These are phyloP conservation scores for Citropsis articulata DNA, from an alignment of 345 rosid species.

Conservation along the genomic window DNA sequence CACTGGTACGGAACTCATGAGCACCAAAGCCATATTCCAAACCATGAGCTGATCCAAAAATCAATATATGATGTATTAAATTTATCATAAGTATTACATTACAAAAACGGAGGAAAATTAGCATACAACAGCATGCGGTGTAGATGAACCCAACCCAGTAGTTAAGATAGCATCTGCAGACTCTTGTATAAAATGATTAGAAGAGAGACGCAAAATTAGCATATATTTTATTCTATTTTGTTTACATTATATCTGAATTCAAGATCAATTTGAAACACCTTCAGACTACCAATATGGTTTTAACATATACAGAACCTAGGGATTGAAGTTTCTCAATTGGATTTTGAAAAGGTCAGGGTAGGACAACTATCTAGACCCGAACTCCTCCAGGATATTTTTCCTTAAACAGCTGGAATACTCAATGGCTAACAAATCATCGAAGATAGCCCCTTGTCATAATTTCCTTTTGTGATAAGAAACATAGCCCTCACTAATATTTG, in stretches of 20 bases:
- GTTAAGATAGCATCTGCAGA: background rate
- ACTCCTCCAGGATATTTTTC: background rate
- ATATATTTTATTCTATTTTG: background rate
- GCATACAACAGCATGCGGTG: background rate
- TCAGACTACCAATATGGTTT: background rate
- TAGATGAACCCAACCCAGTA: background rate
- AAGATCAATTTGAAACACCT: background rate
- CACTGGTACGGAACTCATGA: conserved; percentile 78
- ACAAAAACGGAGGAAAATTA: background rate
- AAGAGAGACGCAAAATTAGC: background rate
- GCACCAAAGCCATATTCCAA: conserved; percentile 93
- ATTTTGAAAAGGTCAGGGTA: background rate
- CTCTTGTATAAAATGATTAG: background rate
- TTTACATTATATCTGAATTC: background rate
- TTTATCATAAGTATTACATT: background rate
- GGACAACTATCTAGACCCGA: background rate
- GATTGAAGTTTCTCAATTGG: no score
- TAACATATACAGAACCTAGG: background rate
- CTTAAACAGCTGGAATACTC: background rate
- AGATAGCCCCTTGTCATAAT: background rate
- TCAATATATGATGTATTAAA: conserved; percentile 16
- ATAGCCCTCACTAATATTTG: background rate
- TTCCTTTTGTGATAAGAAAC: background rate
- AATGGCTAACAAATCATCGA: background rate
- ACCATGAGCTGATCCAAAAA: conserved; percentile 60